Conservation (phyloP, 768 basidiomycete genomes). For the Sistotremastrum suecicum region DNA sequence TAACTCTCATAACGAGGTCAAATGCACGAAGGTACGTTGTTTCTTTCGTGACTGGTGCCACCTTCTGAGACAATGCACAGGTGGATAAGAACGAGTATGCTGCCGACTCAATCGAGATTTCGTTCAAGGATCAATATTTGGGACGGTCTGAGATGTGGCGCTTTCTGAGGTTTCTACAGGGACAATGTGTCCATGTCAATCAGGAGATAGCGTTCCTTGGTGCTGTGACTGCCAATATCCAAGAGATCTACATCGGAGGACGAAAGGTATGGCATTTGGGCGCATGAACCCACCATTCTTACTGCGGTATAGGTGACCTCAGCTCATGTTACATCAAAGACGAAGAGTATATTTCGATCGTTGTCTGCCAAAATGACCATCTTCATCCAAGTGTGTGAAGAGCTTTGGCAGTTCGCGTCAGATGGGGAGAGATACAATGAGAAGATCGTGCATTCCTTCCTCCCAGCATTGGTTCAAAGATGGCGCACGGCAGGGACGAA, state of each 20-base stretch:
- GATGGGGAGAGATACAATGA: slow-evolving; percentile 95
- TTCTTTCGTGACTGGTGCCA: slow-evolving; percentile 2
- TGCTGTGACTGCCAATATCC: slow-evolving; percentile 68
- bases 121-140: slow-evolving; percentile 90
- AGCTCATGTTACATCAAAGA: slow-evolving; percentile 65
- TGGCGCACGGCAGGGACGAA: slow-evolving; percentile 81
- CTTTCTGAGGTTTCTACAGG: slow-evolving; percentile 66
- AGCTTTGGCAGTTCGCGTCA: slow-evolving; percentile 93
- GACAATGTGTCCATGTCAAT: slow-evolving; percentile 67
- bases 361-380: slow-evolving; percentile 86
- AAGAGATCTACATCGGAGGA: slow-evolving; percentile 58
- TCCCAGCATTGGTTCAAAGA: slow-evolving; percentile 74
- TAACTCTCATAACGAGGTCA: slow-evolving; percentile 60
- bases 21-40: slow-evolving; percentile 45
- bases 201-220: slow-evolving; percentile 83
- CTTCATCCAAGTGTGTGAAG: slow-evolving; percentile 92
- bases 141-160: slow-evolving; percentile 98
- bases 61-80: slow-evolving; percentile 22
- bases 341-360: slow-evolving; percentile 80
- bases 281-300: not conserved
- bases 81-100: slow-evolving; percentile 48
- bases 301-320: slow-evolving; percentile 50
- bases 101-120: slow-evolving; percentile 76
- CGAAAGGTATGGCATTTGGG: slow-evolving; percentile 33
- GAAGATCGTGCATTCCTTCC: slow-evolving; percentile 95